Evolutionary conservation across 2,329 filamentous ascomycete genomes (phyloP), one percentile per base, ranked within the genome.

Genomic region (Erysiphe pisi): DNA sequence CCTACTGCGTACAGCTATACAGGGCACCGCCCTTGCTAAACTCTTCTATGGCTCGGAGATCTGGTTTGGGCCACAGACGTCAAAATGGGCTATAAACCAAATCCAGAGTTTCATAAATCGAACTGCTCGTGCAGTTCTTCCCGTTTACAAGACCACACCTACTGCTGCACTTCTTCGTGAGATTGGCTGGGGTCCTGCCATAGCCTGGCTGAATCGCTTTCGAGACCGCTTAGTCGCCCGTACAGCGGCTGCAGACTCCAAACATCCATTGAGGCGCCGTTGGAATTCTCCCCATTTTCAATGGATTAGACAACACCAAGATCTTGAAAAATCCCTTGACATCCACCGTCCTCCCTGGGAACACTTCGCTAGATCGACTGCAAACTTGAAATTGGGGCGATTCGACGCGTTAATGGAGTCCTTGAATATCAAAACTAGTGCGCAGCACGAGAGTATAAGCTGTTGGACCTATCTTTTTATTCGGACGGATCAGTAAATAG

Each of bases 31-130:
- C 12, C 36, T 74, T 28, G 14, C 45, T 18, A 11, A 40, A 25
- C 70, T 49, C 25, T 25, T 70, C 40, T 70, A 43, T 31, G 65
- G 65, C n/a, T 40, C 65, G 18, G 65, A 70, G 25, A 43, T 22
- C n/a, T 49, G 70, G 43, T 74, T n/a, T 25, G 70, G 70, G 28
- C 45, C 70, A 52, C 22, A 74, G 25, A 49, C 70, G 11, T 74
- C 45, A 14, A 22, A 22, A 52, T 74, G 70, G 40, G n/a, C 18
- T 6, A n/a, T 74, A 18, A 74, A 74, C 28, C 40, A 74, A 74
- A 31, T 49, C 14, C 40, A 74, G 25, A 22, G 3, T 36, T 40
- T 43, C 12, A 74, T 74, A 9, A 49, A 74, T 25, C 70, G 20
- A 22, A 40, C 70, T 22, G 28, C 65, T 18, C 31, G 65, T 18